A percentile compares a stretch with the other conserved stretches of the same genome.
Evolutionary conservation across 2,329 filamentous ascomycete genomes (phyloP).

Genomic region (Orbilia blumenaviensis): DNA sequence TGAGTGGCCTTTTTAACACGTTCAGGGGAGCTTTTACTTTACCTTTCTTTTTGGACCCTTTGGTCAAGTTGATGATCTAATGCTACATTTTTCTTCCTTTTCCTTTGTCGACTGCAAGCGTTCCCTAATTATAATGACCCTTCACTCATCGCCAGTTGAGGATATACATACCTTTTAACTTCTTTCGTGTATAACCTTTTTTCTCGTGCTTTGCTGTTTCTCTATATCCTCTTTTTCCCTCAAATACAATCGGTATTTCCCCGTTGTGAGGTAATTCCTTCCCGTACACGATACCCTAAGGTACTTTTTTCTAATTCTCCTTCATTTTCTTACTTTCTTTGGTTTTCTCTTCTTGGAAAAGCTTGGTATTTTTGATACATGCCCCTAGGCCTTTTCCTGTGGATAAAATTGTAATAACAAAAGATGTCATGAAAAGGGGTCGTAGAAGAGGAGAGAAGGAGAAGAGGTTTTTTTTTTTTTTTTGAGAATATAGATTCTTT

Average conservation of each 20-base stretch:
- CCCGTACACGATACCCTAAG: constrained; percentile 53
- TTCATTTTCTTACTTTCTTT: constrained; percentile 5
- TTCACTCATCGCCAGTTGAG: constrained; percentile 15
- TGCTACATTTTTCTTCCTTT: constrained; percentile 1
- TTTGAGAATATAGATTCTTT: not conserved
- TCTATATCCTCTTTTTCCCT: not conserved
- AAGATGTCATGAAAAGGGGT: not conserved
- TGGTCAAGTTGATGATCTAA: constrained; percentile 33
- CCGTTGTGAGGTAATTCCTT: constrained; percentile 20
- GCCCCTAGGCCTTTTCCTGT: not conserved
- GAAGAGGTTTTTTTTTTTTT: not conserved
- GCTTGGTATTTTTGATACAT: not conserved
- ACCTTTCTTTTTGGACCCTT: constrained; percentile 5
- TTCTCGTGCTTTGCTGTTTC: constrained; percentile 10
- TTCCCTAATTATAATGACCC: constrained; percentile 26
- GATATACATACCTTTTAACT: constrained; percentile 20
- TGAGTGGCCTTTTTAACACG: constrained; percentile 9
- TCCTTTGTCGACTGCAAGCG: not conserved
- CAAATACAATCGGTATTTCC: constrained; percentile 4
- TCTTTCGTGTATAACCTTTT: constrained; percentile 21
- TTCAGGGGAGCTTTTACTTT: constrained; percentile 10
- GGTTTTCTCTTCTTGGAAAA: not conserved
- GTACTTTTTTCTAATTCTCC: constrained; percentile 21
- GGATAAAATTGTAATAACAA: constrained; percentile 19
- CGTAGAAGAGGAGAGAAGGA: not conserved